These are phyloP conservation scores for Cyclocybe aegerita DNA, from an alignment of 768 basidiomycete species.

Conservation along the genomic window DNA sequence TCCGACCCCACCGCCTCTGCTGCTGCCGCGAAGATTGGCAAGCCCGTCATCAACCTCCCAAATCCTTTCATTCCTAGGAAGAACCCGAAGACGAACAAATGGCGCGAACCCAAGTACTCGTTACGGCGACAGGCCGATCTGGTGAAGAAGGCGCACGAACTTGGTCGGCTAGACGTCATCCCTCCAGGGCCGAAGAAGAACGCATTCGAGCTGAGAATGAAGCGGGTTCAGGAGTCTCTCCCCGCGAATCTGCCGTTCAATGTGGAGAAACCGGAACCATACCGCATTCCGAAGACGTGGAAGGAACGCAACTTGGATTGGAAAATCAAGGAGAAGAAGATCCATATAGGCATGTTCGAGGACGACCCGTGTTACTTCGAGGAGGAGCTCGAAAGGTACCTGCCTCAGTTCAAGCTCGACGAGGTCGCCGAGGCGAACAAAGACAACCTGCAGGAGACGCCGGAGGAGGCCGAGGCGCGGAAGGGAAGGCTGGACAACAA, in stretches of 20 bases:
- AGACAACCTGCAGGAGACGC: neutral
- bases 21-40: slow-evolving; percentile 2
- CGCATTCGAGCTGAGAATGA: slow-evolving; percentile 17
- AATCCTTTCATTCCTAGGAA: slow-evolving; percentile 75
- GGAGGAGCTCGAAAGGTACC: neutral
- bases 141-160: slow-evolving; percentile 64
- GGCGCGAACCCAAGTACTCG: slow-evolving; percentile 72
- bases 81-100: slow-evolving; percentile 60
- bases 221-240: slow-evolving; percentile 19
- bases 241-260: slow-evolving; percentile 5
- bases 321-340: too few relatives aligned
- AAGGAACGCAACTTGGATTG: too few relatives aligned
- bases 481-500: neutral
- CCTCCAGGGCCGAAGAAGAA: slow-evolving; percentile 65
- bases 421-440: slow-evolving; percentile 1
- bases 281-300: too few relatives aligned
- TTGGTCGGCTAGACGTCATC: slow-evolving; percentile 54
- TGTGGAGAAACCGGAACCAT: too few relatives aligned
- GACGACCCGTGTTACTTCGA: too few relatives aligned
- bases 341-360: too few relatives aligned
- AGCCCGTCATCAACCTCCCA: slow-evolving; percentile 30
- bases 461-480: neutral
- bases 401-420: slow-evolving; percentile 1
- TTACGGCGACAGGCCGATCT: slow-evolving; percentile 77
- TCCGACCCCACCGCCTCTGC: slow-evolving; percentile 11